These are phyloP conservation scores for Neurospora sp. DNA, from an alignment of 495 filamentous ascomycete species.

Conservation along the genomic window DNA sequence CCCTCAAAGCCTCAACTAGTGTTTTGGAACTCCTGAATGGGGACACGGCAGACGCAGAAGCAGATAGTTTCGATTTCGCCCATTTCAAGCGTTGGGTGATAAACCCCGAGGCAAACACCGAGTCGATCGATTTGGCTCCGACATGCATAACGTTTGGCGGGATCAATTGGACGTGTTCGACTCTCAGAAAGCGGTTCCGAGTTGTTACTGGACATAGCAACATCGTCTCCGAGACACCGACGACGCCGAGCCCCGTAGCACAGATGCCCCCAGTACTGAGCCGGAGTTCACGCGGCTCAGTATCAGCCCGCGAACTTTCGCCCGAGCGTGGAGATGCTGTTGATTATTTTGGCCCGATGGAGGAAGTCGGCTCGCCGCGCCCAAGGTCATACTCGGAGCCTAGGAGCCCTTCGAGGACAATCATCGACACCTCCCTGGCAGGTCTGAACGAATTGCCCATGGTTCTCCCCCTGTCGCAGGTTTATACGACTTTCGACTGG, in stretches of 20 bases:
- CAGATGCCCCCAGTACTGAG: constrained; percentile 16
- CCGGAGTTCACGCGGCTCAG: constrained; percentile 13
- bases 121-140: constrained; percentile 34
- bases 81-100: constrained; percentile 56
- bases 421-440: constrained; percentile 11
- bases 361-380: constrained; percentile 6
- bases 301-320: constrained; percentile 14
- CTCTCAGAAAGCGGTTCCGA: constrained; percentile 50
- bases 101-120: constrained; percentile 35
- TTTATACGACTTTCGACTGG: constrained; percentile 52
- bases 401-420: constrained; percentile 8
- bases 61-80: constrained; percentile 28
- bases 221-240: constrained; percentile 15
- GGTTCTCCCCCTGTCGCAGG: constrained; percentile 10
- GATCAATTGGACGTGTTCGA: constrained; percentile 52
- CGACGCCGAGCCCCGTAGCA: constrained; percentile 24
- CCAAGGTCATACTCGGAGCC: constrained; percentile 14
- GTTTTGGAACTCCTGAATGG: constrained; percentile 42
- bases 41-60: constrained; percentile 24
- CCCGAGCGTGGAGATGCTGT: constrained; percentile 20
- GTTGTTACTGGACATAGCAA: constrained; percentile 42
- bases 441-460: constrained; percentile 19
- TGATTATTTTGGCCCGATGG: constrained; percentile 30
- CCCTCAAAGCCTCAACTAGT: constrained; percentile 37
- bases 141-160: constrained; percentile 45